Base-by-base conservation (phyloP, 495 filamentous ascomycete genomes). In the Letharia columbiana region DNA sequence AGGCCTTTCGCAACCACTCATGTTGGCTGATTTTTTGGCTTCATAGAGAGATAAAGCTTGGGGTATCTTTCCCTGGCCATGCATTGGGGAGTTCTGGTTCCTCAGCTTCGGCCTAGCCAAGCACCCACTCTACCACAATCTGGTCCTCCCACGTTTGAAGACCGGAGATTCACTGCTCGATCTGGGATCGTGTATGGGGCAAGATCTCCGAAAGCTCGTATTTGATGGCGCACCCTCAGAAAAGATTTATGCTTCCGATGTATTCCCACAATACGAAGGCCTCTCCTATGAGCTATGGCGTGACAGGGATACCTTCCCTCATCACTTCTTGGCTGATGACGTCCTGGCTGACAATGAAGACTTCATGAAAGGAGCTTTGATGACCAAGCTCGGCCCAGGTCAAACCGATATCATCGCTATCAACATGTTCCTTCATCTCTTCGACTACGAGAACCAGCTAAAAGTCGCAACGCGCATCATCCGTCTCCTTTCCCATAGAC, bases 51-150 rank as follows among this genome's bases (percentile, higher is more conserved):
- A 72, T 50, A 70, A 72, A 70, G 71, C 71, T 42, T 72, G 71
- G 71, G 71, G 69, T 35, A 66, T 72, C 58, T 72, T 72, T 37
- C 71, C 71, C 35, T 70, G 71, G 71, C 76, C 77, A 7, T 82
- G 79, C 62, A 71, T 81, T 45, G 78, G 80, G 12, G 70, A 67
- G 74, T 80, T 68, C 64, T 79, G 56, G 72, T 82, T 73, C 68
- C 77, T 69, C 52, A 72, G 62, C 50, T 79, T 62, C 52, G 73
- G 70, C 41, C 60, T 72, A 2, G 67, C 68, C 11, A 65, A 67
- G 47, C 71, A 72, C 57, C 71, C 71, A 31, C 69, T 70, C 23
- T 72, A 72, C 49, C 63, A 62, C 35, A 68, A 64, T 18, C 56
- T 70, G 23, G 62, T 72, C 18, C 57, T 72, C 17, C 68, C 68